Percentiles rank a stretch among this genome's conserved stretches.
These are phyloP conservation scores for Epichloe uncinata DNA, from an alignment of 2,329 filamentous ascomycete species.

Conservation along the genomic window DNA sequence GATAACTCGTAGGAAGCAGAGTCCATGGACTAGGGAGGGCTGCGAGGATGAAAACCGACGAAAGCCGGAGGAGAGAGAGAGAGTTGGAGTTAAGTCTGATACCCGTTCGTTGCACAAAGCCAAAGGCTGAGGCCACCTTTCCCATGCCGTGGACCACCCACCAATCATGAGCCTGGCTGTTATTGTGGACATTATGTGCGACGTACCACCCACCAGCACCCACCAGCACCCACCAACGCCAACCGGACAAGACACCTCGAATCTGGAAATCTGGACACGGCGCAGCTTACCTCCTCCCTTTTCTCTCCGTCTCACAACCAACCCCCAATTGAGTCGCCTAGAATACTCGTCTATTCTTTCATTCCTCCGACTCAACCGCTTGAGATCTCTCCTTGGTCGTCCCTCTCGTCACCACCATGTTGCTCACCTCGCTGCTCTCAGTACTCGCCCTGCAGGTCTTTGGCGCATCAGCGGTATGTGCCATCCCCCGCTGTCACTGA, in stretches of 20 bases:
- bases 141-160: no score
- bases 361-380: not conserved
- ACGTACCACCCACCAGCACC: no score
- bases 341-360: not conserved
- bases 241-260: not conserved
- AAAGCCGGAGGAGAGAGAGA: no score
- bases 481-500: not conserved
- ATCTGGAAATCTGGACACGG: not conserved
- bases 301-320: not conserved
- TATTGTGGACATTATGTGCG: no score
- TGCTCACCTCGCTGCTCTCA: constrained; percentile 6
- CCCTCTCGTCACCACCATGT: not conserved
- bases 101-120: no score
- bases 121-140: no score
- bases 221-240: no score
- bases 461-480: constrained; percentile 5
- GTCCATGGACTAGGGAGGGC: no score
- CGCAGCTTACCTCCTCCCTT: not conserved
- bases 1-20: no score
- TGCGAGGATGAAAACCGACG: no score
- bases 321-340: not conserved
- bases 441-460: constrained; percentile 6
- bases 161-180: no score
- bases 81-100: no score
- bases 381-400: not conserved